These are phyloP conservation scores for Medicago ruthenica DNA, from an alignment of 306 rosid species.

Conservation along the genomic window DNA sequence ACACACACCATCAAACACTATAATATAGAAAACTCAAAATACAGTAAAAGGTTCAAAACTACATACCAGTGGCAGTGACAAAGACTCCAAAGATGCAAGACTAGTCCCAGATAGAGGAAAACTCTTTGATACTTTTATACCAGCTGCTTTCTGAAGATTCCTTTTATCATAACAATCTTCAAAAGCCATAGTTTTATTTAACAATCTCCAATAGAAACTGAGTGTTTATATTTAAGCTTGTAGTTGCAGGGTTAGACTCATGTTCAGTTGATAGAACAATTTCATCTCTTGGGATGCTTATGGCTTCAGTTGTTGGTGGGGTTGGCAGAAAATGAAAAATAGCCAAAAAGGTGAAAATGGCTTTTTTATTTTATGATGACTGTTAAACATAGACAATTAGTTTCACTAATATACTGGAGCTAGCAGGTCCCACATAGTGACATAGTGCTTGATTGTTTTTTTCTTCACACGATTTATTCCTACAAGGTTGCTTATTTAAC, in stretches of 20 bases:
- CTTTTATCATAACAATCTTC: slow-evolving; percentile 44
- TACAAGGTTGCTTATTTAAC: slow-evolving; percentile 46
- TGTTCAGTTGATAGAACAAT: slow-evolving; percentile 45
- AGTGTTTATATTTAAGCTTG: slow-evolving; percentile 36
- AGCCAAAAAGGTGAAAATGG: slow-evolving; percentile 41
- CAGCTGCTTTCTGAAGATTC: slow-evolving; percentile 44
- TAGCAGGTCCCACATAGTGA: slow-evolving; percentile 48
- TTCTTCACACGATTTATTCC: slow-evolving; percentile 38
- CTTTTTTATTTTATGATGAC: slow-evolving; percentile 34
- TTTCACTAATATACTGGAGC: not conserved
- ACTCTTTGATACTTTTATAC: slow-evolving; percentile 48
- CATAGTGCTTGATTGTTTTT: slow-evolving; percentile 34
- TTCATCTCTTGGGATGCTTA: slow-evolving; percentile 50
- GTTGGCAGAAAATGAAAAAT: slow-evolving; percentile 36
- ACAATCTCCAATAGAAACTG: not conserved
- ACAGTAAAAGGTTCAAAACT: not conserved
- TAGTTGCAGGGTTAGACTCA: slow-evolving; percentile 40
- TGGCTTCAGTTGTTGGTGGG: slow-evolving; percentile 47
- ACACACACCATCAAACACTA: not conserved
- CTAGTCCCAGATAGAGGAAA: slow-evolving; percentile 55
- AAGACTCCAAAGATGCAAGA: slow-evolving; percentile 69
- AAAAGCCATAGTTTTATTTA: slow-evolving; percentile 50
- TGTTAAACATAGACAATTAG: slow-evolving; percentile 45
- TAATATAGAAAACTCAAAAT: not conserved
- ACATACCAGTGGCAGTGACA: slow-evolving; percentile 70